A percentile compares a stretch with the other conserved stretches of the same genome.
These are phyloP conservation scores for Trichocomaceae sp. DNA, from an alignment of 2,329 filamentous ascomycete species.

Conservation along the genomic window DNA sequence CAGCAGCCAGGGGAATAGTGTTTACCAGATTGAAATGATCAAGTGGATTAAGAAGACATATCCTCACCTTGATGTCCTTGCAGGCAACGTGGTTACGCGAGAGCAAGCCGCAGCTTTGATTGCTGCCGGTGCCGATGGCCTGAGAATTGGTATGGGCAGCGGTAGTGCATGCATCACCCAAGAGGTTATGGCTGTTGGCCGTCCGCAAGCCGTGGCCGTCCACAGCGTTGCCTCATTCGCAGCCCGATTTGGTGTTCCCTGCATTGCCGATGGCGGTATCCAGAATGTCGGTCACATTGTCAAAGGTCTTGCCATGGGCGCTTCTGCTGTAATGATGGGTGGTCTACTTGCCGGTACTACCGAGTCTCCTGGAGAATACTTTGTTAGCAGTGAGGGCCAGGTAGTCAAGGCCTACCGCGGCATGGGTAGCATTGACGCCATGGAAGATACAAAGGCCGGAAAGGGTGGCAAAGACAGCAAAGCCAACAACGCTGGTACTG, in stretches of 20 bases:
- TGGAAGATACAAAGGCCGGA: constrained; percentile 98
- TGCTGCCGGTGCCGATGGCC: constrained; percentile 86
- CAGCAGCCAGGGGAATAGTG: constrained; percentile 95
- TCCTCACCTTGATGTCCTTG: constrained; percentile 86
- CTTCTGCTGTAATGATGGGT: constrained; percentile 98
- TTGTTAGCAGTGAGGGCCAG: constrained; percentile 92
- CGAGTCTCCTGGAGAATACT: constrained; percentile 94
- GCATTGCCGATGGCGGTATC: constrained; percentile 95
- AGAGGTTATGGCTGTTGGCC: constrained; percentile 98
- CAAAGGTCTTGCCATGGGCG: constrained; percentile 91
- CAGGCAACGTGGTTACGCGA: constrained; percentile 94
- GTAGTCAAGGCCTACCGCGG: constrained; percentile 98
- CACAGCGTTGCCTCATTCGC: constrained; percentile 86
- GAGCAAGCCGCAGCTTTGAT: constrained; percentile 92
- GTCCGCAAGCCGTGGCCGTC: constrained; percentile 89
- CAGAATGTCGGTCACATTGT: constrained; percentile 99
- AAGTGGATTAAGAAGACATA: constrained; percentile 87
- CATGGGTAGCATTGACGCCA: constrained; percentile 98
- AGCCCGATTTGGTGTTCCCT: constrained; percentile 88
- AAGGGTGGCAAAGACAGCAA: constrained; percentile 62
- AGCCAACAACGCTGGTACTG: constrained; percentile 81
- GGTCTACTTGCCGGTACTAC: constrained; percentile 94
- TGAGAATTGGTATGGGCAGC: constrained; percentile 98
- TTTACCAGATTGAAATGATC: constrained; percentile 98
- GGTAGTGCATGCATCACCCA: constrained; percentile 98